Evolutionary conservation across 257 asterid species (phyloP).

Genomic region (Cinchona pubescens): DNA sequence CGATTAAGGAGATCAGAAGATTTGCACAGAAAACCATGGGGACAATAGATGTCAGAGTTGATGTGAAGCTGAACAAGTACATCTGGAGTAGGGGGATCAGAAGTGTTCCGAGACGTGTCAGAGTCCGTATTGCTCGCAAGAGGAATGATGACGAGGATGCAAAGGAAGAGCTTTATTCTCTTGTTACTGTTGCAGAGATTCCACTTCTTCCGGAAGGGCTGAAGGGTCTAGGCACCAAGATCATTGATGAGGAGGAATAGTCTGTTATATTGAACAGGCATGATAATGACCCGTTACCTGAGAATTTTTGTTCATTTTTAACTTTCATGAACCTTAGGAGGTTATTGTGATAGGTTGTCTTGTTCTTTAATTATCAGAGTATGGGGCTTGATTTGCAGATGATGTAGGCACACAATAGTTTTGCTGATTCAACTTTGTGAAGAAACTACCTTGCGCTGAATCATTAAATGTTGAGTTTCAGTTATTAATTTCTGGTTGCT

Average conservation of each 20-base stretch:
- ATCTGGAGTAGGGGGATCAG: slow-evolving; percentile 64
- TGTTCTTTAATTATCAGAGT: neutral
- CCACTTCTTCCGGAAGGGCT: slow-evolving; percentile 52
- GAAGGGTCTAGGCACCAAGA: slow-evolving; percentile 52
- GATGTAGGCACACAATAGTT: neutral
- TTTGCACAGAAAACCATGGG: slow-evolving; percentile 58
- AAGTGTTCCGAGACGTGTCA: slow-evolving; percentile 54
- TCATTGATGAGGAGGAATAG: slow-evolving; percentile 49
- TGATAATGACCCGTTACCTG: neutral
- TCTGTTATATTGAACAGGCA: neutral
- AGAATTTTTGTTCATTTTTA: neutral
- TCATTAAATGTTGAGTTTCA: neutral
- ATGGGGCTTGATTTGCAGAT: neutral
- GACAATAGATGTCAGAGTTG: slow-evolving; percentile 52
- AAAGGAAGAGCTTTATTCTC: slow-evolving; percentile 59
- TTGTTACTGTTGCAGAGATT: slow-evolving; percentile 52
- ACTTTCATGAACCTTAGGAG: neutral
- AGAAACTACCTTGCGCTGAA: neutral
- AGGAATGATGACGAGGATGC: slow-evolving; percentile 67
- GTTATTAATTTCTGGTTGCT: neutral
- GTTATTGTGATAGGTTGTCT: neutral
- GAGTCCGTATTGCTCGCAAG: slow-evolving; percentile 61
- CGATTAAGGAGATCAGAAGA: slow-evolving; percentile 59
- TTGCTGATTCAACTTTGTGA: neutral
- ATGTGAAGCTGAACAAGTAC: slow-evolving; percentile 58